Percentiles rank a stretch among this genome's conserved stretches.
Evolutionary conservation across 2,329 filamentous ascomycete species (phyloP).

Genomic region (Anthostomella pinea): DNA sequence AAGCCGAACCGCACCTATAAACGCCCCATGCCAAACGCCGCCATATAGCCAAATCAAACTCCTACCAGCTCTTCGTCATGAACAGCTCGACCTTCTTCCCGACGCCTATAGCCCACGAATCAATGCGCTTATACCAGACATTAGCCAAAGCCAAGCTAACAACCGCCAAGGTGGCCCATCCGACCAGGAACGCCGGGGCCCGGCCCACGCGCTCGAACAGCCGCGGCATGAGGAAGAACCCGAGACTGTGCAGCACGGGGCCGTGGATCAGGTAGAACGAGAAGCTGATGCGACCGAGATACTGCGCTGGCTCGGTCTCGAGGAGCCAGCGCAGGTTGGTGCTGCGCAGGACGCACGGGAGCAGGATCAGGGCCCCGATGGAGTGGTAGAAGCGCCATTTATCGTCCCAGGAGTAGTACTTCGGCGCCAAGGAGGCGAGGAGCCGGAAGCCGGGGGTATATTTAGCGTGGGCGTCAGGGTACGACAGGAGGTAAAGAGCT

Average conservation of each 20-base stretch:
- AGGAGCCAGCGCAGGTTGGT: constrained; percentile 27
- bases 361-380: constrained; percentile 35
- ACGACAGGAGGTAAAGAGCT: constrained; percentile 39
- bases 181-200: too few relatives aligned
- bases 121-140: too few relatives aligned
- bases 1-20: too few relatives aligned
- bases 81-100: too few relatives aligned
- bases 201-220: constrained; percentile 37
- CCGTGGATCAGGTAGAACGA: constrained; percentile 41
- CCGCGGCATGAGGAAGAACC: constrained; percentile 36
- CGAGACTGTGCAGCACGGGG: constrained; percentile 26
- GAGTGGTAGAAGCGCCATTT: constrained; percentile 41
- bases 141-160: too few relatives aligned
- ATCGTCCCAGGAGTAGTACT: constrained; percentile 36
- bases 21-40: too few relatives aligned
- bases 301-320: constrained; percentile 33
- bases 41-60: too few relatives aligned
- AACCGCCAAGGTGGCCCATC: too few relatives aligned
- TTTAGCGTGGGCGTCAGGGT: constrained; percentile 38
- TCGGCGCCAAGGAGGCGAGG: constrained; percentile 33
- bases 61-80: too few relatives aligned
- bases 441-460: constrained; percentile 37
- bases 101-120: too few relatives aligned
- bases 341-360: constrained; percentile 36
- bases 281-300: constrained; percentile 40